Evolutionary conservation across 2,329 filamentous ascomycete genomes (phyloP), one percentile per base, ranked within the genome.

Genomic region (Epichloe sibirici): DNA sequence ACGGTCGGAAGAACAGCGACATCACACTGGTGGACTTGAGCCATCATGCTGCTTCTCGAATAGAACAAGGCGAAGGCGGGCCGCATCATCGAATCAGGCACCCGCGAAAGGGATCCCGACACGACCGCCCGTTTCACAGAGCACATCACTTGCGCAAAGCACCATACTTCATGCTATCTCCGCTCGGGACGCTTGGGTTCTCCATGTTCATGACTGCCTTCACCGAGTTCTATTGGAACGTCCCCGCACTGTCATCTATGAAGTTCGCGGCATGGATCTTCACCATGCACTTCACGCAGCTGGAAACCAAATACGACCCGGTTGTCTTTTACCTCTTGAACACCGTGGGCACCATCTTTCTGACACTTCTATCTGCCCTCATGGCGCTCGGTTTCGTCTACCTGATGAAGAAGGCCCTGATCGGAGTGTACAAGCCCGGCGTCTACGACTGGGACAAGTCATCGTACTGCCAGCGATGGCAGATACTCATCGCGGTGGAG

Each of bases 381-480:
- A 34, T 75, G 2, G 73, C 75, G 1, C 58, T 77, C 0, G 57
- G 58, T 2, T 55, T 74, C 34, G 66, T 75, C 40, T 68, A 80
- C 51, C 63, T 57, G 3, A 63, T 71, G 15, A 80, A 81, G 59
- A 79, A 77, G 76, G 52, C 65, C 2, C 62, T 80, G 3, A 66
- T 80, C 21, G 77, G 77, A n/a, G 69, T 70, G 17, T 69, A 76
- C 40, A 62, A 63, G 55, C 71, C 72, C 2, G 77, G 77, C 12
- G 74, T 73, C 54, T 78, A 77, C 57, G 74, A 79, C 63, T 81
- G 77, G 77, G 78, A 81, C 59, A 73, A 74, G 61, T 73, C 67
- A 25, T 67, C 70, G n/a, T 81, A 80, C 64, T 79, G 76, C 62
- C 78, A 81, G 59, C 73, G 75, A 38, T 80, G 77, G 76, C 76